Percentiles rank a stretch among this genome's conserved stretches.
Conservation (phyloP, 345 rosid species). For the Fremontodendron californicum region DNA sequence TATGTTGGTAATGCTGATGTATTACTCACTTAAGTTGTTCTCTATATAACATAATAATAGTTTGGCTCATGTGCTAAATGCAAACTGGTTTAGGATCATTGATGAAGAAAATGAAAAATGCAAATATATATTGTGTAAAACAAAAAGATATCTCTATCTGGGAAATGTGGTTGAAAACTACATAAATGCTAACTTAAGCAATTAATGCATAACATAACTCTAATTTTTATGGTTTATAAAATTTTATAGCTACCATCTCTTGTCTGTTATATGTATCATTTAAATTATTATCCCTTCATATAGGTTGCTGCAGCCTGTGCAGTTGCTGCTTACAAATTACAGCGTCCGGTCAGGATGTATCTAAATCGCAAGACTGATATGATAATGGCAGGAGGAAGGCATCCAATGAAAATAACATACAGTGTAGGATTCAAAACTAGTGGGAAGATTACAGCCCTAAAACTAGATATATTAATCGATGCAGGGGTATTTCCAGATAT, state of each 20-base stretch:
- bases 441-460: slow-evolving; percentile 76
- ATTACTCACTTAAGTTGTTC: neutral
- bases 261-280: neutral
- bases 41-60: neutral
- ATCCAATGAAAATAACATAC: slow-evolving; percentile 83
- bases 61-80: neutral
- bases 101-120: neutral
- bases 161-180: neutral
- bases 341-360: slow-evolving; percentile 62
- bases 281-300: neutral
- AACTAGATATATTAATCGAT: slow-evolving; percentile 52
- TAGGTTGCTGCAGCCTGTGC: slow-evolving; percentile 87
- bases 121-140: neutral
- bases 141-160: neutral
- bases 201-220: neutral
- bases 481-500: slow-evolving; percentile 57
- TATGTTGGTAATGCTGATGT: neutral
- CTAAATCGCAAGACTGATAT: slow-evolving; percentile 74
- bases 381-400: slow-evolving; percentile 93
- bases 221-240: too few relatives aligned
- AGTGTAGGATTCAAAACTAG: slow-evolving; percentile 74
- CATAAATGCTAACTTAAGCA: neutral
- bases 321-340: slow-evolving; percentile 62
- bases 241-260: too few relatives aligned
- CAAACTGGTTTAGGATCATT: neutral